Conservation (phyloP, 169 alveolate genomes). For the Plasmodium coatneyi region DNA sequence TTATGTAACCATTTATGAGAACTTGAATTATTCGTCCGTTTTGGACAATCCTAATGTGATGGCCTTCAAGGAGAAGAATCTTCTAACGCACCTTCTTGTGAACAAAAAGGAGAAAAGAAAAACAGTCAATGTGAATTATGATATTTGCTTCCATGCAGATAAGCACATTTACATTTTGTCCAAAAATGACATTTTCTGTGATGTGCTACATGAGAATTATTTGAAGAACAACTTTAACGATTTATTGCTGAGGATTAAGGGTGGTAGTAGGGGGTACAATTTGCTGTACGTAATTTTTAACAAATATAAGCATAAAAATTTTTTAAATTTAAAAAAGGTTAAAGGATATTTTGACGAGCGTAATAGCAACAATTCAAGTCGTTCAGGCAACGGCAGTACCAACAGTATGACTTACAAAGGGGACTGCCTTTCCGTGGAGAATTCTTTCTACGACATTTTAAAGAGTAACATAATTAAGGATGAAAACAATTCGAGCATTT, state of each 20-base stretch:
- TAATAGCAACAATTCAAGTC: neutral
- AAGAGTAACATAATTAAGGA: conserved; percentile 14
- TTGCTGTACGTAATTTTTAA: conserved; percentile 45
- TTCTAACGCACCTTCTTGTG: conserved; percentile 46
- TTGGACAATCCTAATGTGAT: neutral
- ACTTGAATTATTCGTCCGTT: conserved; percentile 54
- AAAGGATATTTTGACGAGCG: conserved; percentile 8
- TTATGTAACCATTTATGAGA: conserved; percentile 39
- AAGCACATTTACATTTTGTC: conserved; percentile 45
- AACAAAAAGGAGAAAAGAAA: conserved; percentile 32
- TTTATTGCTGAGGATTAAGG: conserved; percentile 44
- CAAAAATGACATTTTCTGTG: conserved; percentile 61
- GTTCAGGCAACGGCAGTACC: neutral
- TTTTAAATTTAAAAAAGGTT: conserved; percentile 34
- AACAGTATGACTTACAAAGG: conserved; percentile 1
- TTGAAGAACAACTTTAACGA: conserved; percentile 50
- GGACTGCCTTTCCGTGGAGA: neutral
- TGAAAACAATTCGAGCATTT: conserved; percentile 35
- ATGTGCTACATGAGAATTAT: conserved; percentile 66
- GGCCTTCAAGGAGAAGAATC: neutral
- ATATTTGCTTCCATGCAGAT: conserved; percentile 37
- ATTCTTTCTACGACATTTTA: conserved; percentile 40
- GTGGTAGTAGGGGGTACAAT: conserved; percentile 69
- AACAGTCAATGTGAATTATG: conserved; percentile 67
- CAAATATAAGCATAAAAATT: conserved; percentile 60